These are phyloP conservation scores for Amanita phalloides DNA, from an alignment of 768 basidiomycete genomes.

Conservation along the genomic window DNA sequence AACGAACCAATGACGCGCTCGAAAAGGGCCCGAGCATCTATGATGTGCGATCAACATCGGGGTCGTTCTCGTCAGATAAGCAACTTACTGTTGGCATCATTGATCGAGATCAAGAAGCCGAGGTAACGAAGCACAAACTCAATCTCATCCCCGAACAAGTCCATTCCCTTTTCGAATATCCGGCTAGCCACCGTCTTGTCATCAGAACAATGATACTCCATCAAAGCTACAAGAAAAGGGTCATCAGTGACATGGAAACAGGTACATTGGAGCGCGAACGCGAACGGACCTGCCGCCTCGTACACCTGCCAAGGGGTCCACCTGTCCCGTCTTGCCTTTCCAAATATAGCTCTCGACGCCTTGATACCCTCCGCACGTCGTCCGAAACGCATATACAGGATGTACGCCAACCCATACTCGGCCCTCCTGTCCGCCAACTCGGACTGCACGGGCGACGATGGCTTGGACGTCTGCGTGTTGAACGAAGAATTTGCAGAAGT, in stretches of 20 bases:
- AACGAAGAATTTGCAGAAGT: conserved; percentile 26
- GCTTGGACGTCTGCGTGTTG: conserved; percentile 36
- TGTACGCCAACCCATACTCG: conserved; percentile 74
- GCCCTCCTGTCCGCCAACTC: conserved; percentile 48
- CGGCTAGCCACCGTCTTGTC: conserved; percentile 68
- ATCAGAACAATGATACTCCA: conserved; percentile 91
- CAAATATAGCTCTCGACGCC: conserved; percentile 67
- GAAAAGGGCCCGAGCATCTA: conserved; percentile 94
- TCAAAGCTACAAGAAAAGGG: conserved; percentile 41
- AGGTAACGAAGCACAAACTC: conserved; percentile 87
- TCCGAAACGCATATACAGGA: conserved; percentile 90
- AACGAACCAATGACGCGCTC: conserved; percentile 80
- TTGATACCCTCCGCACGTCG: conserved; percentile 82
- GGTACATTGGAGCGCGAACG: conserved; percentile 3
- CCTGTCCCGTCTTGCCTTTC: conserved; percentile 64
- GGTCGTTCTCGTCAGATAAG: neutral
- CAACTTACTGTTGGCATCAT: conserved; percentile 84
- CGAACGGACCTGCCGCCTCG: conserved; percentile 72
- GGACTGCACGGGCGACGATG: conserved; percentile 29
- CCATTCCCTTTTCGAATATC: conserved; percentile 91
- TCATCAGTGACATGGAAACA: neutral
- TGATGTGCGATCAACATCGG: conserved; percentile 4
- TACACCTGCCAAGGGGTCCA: conserved; percentile 88
- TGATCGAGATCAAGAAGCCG: conserved; percentile 86
- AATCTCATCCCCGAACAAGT: conserved; percentile 69